Conservation (phyloP, 345 rosid genomes). For the Brassica nigra region DNA sequence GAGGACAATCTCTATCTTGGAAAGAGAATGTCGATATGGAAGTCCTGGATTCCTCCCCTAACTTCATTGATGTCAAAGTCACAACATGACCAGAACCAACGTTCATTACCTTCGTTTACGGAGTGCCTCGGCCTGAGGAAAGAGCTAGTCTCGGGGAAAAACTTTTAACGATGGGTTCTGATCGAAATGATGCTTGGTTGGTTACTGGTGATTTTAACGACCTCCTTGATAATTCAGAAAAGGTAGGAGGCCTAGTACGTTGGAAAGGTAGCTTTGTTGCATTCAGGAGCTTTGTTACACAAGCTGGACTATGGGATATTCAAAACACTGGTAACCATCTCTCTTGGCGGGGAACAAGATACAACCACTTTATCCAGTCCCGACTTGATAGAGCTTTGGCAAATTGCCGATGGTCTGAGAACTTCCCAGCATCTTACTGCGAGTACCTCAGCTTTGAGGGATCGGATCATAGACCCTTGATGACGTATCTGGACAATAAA, state of each 20-base stretch:
- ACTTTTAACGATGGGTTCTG: no score
- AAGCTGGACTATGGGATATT: neutral
- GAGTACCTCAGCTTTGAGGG: neutral
- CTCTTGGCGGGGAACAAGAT: neutral
- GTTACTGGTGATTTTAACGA: neutral
- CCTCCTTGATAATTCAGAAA: neutral
- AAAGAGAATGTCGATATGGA: no score
- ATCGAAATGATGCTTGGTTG: neutral
- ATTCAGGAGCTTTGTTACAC: neutral
- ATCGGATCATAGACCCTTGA: neutral
- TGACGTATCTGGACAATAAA: neutral
- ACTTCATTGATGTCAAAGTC: no score
- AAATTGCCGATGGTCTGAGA: neutral
- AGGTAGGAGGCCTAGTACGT: neutral
- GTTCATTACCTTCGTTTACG: no score
- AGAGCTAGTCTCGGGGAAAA: no score
- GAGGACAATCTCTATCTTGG: no score
- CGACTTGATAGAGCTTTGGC: neutral
- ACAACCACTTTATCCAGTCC: neutral
- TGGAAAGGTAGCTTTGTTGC: neutral
- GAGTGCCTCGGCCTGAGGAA: no score
- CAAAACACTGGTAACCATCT: neutral
- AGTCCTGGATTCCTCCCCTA: no score
- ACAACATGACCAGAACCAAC: no score
- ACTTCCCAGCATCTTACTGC: neutral